Conservation (phyloP, 2,329 filamentous ascomycete species). For the Ophiostoma tasmaniense region DNA sequence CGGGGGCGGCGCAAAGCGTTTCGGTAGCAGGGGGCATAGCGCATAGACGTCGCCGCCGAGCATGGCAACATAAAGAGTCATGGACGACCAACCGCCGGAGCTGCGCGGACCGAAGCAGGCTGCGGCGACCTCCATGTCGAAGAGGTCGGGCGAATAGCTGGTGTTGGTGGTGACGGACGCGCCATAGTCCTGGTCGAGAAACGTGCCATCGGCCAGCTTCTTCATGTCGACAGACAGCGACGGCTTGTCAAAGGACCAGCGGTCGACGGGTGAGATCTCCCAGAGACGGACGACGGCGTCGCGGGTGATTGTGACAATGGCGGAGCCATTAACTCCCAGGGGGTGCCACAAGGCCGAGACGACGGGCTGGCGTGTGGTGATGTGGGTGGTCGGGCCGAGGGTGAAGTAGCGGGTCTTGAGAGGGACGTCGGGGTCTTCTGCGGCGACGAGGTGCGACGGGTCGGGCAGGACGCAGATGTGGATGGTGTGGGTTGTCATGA, state of each 20-base stretch:
- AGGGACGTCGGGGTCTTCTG: constrained; percentile 53
- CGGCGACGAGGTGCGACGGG: constrained; percentile 61
- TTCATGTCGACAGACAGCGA: constrained; percentile 78
- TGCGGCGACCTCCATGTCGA: constrained; percentile 90
- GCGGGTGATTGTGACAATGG: constrained; percentile 78
- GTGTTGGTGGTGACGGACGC: constrained; percentile 69
- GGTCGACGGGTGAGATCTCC: constrained; percentile 77
- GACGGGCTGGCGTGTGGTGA: constrained; percentile 73
- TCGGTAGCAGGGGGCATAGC: constrained; percentile 79
- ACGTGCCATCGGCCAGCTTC: constrained; percentile 78
- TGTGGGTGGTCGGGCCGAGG: constrained; percentile 85
- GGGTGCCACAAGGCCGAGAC: constrained; percentile 88
- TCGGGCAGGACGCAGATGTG: constrained; percentile 83
- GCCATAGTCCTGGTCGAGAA: constrained; percentile 71
- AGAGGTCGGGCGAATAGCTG: constrained; percentile 77
- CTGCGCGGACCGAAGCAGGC: constrained; percentile 64
- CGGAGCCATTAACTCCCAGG: constrained; percentile 69
- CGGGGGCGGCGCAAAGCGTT: constrained; percentile 71
- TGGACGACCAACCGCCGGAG: constrained; percentile 82
- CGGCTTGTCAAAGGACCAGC: constrained; percentile 79
- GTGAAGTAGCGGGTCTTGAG: constrained; percentile 81
- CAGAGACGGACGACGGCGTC: constrained; percentile 85
- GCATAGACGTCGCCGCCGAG: constrained; percentile 87
- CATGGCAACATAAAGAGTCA: constrained; percentile 98
- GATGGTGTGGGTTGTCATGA: constrained; percentile 78